Conservation (phyloP, 2,329 filamentous ascomycete genomes). For the Chlorencoelia australis region DNA sequence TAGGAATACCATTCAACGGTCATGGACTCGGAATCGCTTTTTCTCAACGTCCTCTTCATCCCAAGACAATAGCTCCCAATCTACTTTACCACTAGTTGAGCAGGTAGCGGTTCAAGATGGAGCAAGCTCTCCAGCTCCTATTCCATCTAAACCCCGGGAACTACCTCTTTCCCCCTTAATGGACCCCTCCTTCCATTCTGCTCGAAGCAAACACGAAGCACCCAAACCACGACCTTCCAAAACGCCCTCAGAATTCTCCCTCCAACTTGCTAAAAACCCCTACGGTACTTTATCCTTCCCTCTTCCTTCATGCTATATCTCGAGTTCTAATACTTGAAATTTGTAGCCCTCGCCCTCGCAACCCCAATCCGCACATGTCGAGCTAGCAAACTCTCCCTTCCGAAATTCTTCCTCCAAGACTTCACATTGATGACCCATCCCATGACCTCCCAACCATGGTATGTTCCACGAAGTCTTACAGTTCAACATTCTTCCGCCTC, state of each 20-base stretch:
- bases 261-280: slow-evolving; percentile 48
- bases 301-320: background rate
- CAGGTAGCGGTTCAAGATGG: no score
- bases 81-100: background rate
- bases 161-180: slow-evolving; percentile 40
- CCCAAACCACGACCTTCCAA: slow-evolving; percentile 26
- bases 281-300: slow-evolving; percentile 33
- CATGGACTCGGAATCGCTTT: slow-evolving; percentile 5
- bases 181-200: slow-evolving; percentile 32
- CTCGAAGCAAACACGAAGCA: slow-evolving; percentile 23
- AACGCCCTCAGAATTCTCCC: slow-evolving; percentile 39
- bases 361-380: slow-evolving; percentile 48
- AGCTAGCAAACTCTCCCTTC: slow-evolving; percentile 39
- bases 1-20: no score
- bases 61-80: no score
- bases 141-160: slow-evolving; percentile 4
- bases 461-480: slow-evolving; percentile 39
- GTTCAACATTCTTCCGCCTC: background rate
- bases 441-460: slow-evolving; percentile 42
- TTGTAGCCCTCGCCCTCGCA: slow-evolving; percentile 44
- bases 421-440: slow-evolving; percentile 49
- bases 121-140: no score
- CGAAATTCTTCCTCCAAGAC: slow-evolving; percentile 52
- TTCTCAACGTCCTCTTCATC: no score
- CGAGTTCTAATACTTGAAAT: background rate